Base-by-base conservation (phyloP, 805 yeast species). In the Ogataea angusta region DNA sequence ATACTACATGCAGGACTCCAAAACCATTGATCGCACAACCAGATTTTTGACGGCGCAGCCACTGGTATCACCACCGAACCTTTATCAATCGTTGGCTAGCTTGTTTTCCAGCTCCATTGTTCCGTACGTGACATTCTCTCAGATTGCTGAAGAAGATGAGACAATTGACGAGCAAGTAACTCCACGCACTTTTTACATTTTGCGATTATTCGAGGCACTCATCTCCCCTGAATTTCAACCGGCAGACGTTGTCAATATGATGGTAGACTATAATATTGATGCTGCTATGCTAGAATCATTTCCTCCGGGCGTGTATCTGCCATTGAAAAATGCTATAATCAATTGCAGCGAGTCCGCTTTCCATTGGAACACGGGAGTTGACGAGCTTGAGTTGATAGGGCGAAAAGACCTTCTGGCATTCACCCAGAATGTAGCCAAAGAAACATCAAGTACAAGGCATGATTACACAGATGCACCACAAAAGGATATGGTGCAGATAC, bases 271-370 rank as follows among this genome's bases (percentile, higher is more conserved):
- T 45, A 74, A 72, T 4, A 71, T 87, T 14, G 66, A 70, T 1
- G 54, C 65, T 14, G 59, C 64, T 4, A 78, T 73, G 34, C 59
- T 88, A 5, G 85, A 84, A 29, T 74, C 88, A 0, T 84, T 72
- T 50, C 96, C 96, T 0, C 62, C 78, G 2, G 95, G 95, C 0
- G 67, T 89, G 1, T 62, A 73, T 23, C 60, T 84, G 4, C 87
- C 95, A 0, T 60, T 90, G 34, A 76, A 76, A 46, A 88, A 80
- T 43, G 73, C 80, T 1, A 61, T 84, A 13, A 68, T 71, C 51
- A 55, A 57, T 36, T 72, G 80, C 53, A 86, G 75, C 60, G 75
- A 70, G 39, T 67, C 62, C 1, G 73, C 73, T 2, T 70, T 69
- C 25, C 74, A 66, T 27, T 76, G 72, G 76, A 70, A 62, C 37